Conservation (phyloP, 345 rosid genomes). For the Murraya paniculata region DNA sequence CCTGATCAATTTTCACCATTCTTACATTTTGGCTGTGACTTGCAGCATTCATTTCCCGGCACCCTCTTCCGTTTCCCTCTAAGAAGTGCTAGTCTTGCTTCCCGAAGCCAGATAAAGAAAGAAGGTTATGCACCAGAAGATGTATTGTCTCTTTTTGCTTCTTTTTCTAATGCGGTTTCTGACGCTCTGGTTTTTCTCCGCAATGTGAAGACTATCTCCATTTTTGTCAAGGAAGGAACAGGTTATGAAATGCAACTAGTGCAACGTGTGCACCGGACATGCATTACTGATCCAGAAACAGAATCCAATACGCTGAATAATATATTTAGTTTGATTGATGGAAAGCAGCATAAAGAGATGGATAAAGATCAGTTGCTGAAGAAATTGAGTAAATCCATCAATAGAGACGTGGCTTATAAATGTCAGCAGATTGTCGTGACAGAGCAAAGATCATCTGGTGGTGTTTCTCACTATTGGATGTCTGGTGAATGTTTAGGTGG, state of each 20-base stretch:
- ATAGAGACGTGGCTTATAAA: constrained; percentile 56
- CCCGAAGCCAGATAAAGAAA: constrained; percentile 81
- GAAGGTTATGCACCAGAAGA: constrained; percentile 81
- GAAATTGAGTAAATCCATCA: constrained; percentile 59
- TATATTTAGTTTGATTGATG: constrained; percentile 57
- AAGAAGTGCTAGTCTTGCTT: constrained; percentile 65
- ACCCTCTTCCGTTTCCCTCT: constrained; percentile 97
- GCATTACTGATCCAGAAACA: constrained; percentile 47
- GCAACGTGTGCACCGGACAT: constrained; percentile 64
- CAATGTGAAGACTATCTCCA: constrained; percentile 69
- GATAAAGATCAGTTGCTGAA: constrained; percentile 70
- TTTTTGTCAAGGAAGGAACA: constrained; percentile 80
- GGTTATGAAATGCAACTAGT: constrained; percentile 75
- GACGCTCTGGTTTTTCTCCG: constrained; percentile 80
- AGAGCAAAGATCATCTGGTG: constrained; percentile 60
- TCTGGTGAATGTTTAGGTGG: constrained; percentile 77
- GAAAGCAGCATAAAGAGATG: constrained; percentile 58
- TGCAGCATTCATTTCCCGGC: constrained; percentile 77
- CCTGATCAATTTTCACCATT: constrained; percentile 97
- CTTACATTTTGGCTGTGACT: constrained; percentile 91
- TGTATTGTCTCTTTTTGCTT: constrained; percentile 78
- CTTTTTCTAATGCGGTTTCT: constrained; percentile 73
- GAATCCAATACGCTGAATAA: constrained; percentile 45
- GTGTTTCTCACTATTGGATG: constrained; percentile 79
- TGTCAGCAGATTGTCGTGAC: constrained; percentile 78